A percentile compares a stretch with the other conserved stretches of the same genome.
Conservation (phyloP, 139 green algal species). For the Microglena sp. region DNA sequence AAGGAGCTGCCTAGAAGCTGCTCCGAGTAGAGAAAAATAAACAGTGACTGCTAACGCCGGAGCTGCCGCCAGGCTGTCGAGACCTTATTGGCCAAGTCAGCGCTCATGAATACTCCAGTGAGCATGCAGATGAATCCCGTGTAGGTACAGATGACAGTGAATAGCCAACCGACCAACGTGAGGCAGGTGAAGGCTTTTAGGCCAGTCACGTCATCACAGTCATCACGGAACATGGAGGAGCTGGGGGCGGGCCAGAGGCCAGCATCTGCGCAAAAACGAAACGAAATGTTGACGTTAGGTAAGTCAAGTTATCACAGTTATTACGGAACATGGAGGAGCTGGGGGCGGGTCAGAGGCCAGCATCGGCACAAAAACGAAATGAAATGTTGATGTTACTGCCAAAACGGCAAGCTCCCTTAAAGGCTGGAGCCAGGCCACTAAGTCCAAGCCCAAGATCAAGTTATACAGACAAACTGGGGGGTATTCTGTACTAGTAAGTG, state of each 20-base stretch:
- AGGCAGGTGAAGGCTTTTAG: slow-evolving; percentile 40
- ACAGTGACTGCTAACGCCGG: no score
- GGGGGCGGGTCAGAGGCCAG: neutral
- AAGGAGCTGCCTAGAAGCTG: no score
- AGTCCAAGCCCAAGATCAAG: no score
- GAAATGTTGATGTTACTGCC: neutral
- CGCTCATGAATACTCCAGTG: no score
- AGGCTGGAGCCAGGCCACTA: no score
- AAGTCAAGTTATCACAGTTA: neutral
- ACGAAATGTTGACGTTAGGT: neutral
- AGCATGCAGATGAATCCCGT: slow-evolving; percentile 36
- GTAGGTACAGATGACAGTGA: slow-evolving; percentile 54
- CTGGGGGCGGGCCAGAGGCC: slow-evolving; percentile 32
- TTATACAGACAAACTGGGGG: no score
- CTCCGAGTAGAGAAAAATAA: no score
- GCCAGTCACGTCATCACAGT: slow-evolving; percentile 23
- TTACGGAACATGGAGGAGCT: neutral
- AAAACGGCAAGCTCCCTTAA: neutral
- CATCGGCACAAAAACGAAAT: neutral
- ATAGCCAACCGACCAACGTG: slow-evolving; percentile 30
- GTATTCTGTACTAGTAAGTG: no score
- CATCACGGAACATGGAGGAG: slow-evolving; percentile 41
- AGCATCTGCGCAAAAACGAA: slow-evolving; percentile 9
- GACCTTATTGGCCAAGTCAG: no score
- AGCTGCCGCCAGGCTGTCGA: no score